Conservation (phyloP, 225 moss, liverwort and hornwort species). For the Anthoceros angustus region DNA sequence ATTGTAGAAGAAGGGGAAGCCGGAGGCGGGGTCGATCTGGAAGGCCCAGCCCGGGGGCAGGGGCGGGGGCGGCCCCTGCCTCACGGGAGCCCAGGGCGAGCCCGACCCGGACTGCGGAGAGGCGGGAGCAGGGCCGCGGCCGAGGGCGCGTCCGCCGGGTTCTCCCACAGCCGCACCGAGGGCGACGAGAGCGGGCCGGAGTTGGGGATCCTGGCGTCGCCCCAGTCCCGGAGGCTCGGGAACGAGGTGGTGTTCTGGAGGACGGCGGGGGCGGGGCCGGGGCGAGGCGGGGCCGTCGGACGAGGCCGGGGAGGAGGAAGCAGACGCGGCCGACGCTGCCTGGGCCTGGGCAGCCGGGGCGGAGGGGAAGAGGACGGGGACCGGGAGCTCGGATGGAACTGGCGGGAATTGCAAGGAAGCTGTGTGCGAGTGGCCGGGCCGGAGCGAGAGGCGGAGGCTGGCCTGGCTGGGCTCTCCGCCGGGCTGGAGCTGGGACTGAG, state of each 20-base stretch:
- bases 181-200: neutral
- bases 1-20: conserved; percentile 29
- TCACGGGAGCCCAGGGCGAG: conserved; percentile 30
- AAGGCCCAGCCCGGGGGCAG: conserved; percentile 28
- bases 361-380: neutral
- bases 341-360: neutral
- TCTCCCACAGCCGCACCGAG: neutral
- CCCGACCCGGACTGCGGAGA: conserved; percentile 3
- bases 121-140: neutral
- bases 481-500: neutral
- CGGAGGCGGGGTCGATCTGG: conserved; percentile 21
- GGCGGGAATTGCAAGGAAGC: neutral
- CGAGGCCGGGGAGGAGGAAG: neutral
- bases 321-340: neutral
- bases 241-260: too few relatives aligned
- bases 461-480: neutral
- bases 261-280: too few relatives aligned
- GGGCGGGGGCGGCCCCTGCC: conserved; percentile 22
- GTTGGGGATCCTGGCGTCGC: neutral
- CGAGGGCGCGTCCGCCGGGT: neutral
- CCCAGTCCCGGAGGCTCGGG: neutral
- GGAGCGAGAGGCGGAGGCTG: too few relatives aligned
- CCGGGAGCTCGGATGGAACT: neutral
- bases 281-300: neutral
- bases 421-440: neutral